Evolutionary conservation across 2,329 filamentous ascomycete genomes (phyloP).

Genomic region (Boeremia lycopersici): DNA sequence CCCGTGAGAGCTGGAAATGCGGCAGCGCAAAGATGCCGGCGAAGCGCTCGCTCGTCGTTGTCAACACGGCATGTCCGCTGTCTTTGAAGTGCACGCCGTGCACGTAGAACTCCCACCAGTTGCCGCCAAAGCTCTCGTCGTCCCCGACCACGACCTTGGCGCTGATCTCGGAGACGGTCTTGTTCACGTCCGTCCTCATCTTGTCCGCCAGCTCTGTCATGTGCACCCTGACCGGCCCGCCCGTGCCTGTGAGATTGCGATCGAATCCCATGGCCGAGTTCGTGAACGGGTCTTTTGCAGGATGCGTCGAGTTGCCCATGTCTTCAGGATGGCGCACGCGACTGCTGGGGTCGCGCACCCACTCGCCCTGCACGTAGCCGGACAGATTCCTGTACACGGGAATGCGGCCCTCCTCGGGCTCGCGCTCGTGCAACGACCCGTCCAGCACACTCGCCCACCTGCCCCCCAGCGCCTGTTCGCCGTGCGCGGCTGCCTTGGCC

Average conservation of each 20-base stretch:
- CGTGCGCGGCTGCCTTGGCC: slow-evolving; percentile 57
- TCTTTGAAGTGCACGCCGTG: slow-evolving; percentile 85
- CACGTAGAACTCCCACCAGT: slow-evolving; percentile 78
- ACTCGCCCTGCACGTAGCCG: slow-evolving; percentile 76
- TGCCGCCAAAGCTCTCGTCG: slow-evolving; percentile 65
- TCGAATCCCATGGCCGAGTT: slow-evolving; percentile 64
- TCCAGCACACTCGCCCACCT: slow-evolving; percentile 54
- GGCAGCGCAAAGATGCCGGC: slow-evolving; percentile 89
- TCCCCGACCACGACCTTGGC: slow-evolving; percentile 77
- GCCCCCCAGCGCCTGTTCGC: slow-evolving; percentile 40
- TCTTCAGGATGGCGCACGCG: slow-evolving; percentile 53
- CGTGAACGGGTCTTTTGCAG: slow-evolving; percentile 70
- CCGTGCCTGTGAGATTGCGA: slow-evolving; percentile 76
- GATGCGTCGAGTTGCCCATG: slow-evolving; percentile 60
- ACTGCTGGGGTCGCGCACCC: slow-evolving; percentile 65
- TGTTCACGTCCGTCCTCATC: slow-evolving; percentile 39
- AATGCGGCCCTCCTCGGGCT: slow-evolving; percentile 50
- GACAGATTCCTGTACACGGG: slow-evolving; percentile 80
- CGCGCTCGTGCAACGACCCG: slow-evolving; percentile 30
- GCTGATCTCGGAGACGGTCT: slow-evolving; percentile 68
- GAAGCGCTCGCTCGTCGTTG: slow-evolving; percentile 86
- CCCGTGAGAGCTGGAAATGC: slow-evolving; percentile 71
- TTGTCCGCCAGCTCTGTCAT: slow-evolving; percentile 61
- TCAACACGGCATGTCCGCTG: slow-evolving; percentile 79
- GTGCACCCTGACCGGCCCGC: slow-evolving; percentile 71